Base-by-base conservation (phyloP, 805 yeast genomes). In the Monosporozyma servazzii region DNA sequence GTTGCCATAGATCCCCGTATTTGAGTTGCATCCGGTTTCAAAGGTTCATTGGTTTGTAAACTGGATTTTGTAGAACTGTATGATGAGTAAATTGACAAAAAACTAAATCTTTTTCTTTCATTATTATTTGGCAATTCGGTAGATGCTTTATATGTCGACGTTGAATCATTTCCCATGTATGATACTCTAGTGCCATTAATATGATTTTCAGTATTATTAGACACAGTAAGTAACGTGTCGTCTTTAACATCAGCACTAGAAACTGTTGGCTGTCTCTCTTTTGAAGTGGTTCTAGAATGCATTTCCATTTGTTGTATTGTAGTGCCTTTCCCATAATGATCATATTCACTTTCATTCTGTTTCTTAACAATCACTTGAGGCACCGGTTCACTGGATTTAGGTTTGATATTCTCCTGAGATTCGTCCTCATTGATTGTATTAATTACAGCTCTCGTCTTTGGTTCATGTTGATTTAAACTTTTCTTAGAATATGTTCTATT, bases 11-110 rank as follows among this genome's bases (percentile, higher is more conserved):
- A 15, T 27, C 13, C 36, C 27, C 13, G 20, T 33, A 17, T 18
- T 39, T 17, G 37, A 39, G 21, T 18, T 29, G 31, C 13, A 2
- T n/a, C 23, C 3, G 47, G 31, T 15, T 39, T 17, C 31, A 27
- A 18, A 7, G 47, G 15, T 25, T 47, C 45, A 27, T 13, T 20
- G 10, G 20, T 11, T 13, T 39, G 49, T 20, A 48, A 21, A 18
- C 29, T 39, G 10, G 50, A 48, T 21, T 48, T 48, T n/a, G 29
- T 45, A 5, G 53, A 41, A 18, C 42, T 44, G 20, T 41, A 44
- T 11, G 52, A 48, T 17, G 57, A 52, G 25, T 51, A 51, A 41
- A 54, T 51, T 25, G 59, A 56, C 15, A 54, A 39, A 31, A 56
- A 53, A 48, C 59, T 56, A 23, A 56, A 56, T 44, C 59, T 49